Conservation (phyloP, 169 alveolate genomes). For the Cryptosporidium muris region DNA sequence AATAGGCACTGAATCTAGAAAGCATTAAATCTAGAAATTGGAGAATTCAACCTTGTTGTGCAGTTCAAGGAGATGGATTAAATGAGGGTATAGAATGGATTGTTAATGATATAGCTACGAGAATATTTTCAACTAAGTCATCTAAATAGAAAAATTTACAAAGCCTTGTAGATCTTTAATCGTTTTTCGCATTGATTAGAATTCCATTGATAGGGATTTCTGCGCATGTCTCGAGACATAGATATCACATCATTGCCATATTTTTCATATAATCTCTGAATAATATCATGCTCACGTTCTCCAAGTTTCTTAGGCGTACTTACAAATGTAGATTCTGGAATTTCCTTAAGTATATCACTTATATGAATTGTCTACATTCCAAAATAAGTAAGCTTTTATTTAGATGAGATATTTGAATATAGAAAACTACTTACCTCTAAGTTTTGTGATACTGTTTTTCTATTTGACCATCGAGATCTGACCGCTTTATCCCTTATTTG, state of each 20-base stretch:
- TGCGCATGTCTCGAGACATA: conserved; percentile 35
- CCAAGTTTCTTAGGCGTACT: conserved; percentile 36
- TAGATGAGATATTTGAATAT: too few relatives aligned
- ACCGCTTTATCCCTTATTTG: conserved; percentile 62
- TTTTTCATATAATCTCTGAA: conserved; percentile 7
- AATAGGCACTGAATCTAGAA: conserved; percentile 32
- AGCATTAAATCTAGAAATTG: conserved; percentile 86
- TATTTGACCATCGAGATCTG: conserved; percentile 41
- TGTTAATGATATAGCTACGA: conserved; percentile 90
- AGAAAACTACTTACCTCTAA: conserved; percentile 17
- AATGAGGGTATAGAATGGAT: conserved; percentile 94
- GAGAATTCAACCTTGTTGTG: conserved; percentile 92
- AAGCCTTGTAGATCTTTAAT: conserved; percentile 13
- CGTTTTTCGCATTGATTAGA: conserved; percentile 38
- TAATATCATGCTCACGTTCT: conserved; percentile 46
- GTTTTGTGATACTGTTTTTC: conserved; percentile 49
- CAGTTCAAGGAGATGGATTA: conserved; percentile 93
- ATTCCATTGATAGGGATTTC: conserved; percentile 67
- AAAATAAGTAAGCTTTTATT: background rate
- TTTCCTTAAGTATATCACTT: conserved; percentile 8
- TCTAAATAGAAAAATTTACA: conserved; percentile 21
- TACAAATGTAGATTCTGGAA: conserved; percentile 23
- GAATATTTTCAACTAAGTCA: conserved; percentile 79
- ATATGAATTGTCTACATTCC: conserved; percentile 3
- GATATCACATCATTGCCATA: conserved; percentile 13